Conservation (phyloP, 1,284 basidiomycete genomes). For the Leucoagaricus sp. region DNA sequence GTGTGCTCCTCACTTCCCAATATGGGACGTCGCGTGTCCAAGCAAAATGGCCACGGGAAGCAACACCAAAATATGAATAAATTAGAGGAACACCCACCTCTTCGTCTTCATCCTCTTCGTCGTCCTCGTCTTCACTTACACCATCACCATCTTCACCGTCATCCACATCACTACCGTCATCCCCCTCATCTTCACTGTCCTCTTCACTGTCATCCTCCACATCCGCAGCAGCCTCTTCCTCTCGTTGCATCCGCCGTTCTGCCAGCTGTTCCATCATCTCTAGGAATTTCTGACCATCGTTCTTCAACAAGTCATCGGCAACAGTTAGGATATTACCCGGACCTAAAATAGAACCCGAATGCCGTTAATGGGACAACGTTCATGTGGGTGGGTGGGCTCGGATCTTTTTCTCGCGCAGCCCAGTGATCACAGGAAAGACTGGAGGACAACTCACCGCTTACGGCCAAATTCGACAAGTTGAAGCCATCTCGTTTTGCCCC, state of each 20-base stretch:
- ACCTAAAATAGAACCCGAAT: constrained; percentile 33
- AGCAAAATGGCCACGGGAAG: not conserved
- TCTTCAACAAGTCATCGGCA: constrained; percentile 97
- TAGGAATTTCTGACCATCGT: constrained; percentile 97
- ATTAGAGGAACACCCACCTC: constrained; percentile 43
- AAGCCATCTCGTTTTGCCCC: constrained; percentile 59
- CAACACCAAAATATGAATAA: constrained; percentile 16
- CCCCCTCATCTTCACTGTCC: constrained; percentile 44
- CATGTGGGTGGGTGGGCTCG: constrained; percentile 1
- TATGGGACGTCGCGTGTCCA: not conserved
- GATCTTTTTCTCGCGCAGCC: not conserved
- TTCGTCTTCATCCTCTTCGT: constrained; percentile 50
- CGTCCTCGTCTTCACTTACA: constrained; percentile 48
- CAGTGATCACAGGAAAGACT: not conserved
- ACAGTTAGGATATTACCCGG: constrained; percentile 96
- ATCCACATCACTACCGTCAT: constrained; percentile 51
- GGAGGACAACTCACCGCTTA: constrained; percentile 69
- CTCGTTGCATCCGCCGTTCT: constrained; percentile 89
- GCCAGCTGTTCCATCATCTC: constrained; percentile 99
- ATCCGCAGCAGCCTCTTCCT: constrained; percentile 85
- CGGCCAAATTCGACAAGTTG: constrained; percentile 79
- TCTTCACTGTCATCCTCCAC: constrained; percentile 53
- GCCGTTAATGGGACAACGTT: constrained; percentile 11
- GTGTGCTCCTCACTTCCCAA: not conserved
- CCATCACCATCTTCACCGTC: constrained; percentile 51